These are phyloP conservation scores for Rhytidhysteron rufulum DNA, from an alignment of 2,329 filamentous ascomycete species.

Conservation along the genomic window DNA sequence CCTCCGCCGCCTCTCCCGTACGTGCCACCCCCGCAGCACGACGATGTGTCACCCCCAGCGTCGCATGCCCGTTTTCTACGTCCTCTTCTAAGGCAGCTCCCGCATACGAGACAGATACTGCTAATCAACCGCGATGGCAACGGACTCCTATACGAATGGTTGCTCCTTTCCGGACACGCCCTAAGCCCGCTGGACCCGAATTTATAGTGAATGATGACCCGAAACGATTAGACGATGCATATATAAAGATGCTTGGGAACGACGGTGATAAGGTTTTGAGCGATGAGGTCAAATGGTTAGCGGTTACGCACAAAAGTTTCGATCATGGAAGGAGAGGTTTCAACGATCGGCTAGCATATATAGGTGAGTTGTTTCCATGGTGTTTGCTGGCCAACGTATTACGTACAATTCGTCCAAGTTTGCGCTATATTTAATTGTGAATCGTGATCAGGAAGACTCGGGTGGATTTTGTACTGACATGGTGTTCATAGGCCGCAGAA, in stretches of 20 bases:
- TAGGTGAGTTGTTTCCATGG: conserved; percentile 56
- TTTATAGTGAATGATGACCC: conserved; percentile 76
- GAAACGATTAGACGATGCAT: conserved; percentile 69
- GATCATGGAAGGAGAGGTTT: conserved; percentile 91
- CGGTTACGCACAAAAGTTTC: conserved; percentile 96
- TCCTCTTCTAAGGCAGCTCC: conserved; percentile 17
- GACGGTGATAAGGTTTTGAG: conserved; percentile 70
- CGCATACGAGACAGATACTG: conserved; percentile 28
- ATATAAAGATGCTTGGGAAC: conserved; percentile 69
- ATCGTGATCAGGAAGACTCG: too few species aligned
- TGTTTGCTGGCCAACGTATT: background rate
- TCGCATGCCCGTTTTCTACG: conserved; percentile 25
- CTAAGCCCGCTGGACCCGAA: conserved; percentile 52
- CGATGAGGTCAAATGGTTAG: conserved; percentile 94
- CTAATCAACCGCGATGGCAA: conserved; percentile 46
- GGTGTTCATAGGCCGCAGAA: conserved; percentile 53
- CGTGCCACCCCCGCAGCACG: conserved; percentile 17
- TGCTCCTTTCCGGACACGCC: conserved; percentile 52
- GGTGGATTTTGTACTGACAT: background rate
- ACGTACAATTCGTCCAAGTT: too few species aligned
- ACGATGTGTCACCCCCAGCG: conserved; percentile 25
- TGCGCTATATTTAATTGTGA: background rate
- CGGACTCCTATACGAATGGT: conserved; percentile 46
- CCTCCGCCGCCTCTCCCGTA: conserved; percentile 19
- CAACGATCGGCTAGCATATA: conserved; percentile 87